Base-by-base conservation (phyloP, 2,329 filamentous ascomycete species). In the Paraphoma sp. region DNA sequence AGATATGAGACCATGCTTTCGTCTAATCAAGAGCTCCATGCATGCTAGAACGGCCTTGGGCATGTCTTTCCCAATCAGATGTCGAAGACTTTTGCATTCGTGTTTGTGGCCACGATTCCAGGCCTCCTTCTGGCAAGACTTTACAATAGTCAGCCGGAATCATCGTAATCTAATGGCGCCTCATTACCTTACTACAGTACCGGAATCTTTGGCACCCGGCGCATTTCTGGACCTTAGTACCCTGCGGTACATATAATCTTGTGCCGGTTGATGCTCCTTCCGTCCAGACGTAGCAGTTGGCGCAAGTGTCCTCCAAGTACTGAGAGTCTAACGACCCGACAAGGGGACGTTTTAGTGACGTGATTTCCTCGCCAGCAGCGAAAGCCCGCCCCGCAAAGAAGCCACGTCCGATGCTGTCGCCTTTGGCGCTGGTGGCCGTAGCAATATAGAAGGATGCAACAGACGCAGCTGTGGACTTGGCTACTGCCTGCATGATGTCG, bases 101-200 rank as follows among this genome's bases (percentile, higher is more conserved):
- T 82, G 73, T 52, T 86, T 86, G 75, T 89, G 87, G 9, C 79
- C 78, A 16, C 80, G 77, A 49, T 81, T 83, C 87, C 87, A 89
- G 28, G 86, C 82, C 64, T 81, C 79, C 43, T 78, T 74, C 75
- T 89, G 87, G 68, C 87, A 89, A 29, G 67, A 74, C 84, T 88
- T 44, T 12, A 11, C 18, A 6, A 7, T 10, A 7, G 5, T 68
- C 36, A 68, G 52, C 42, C 17, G 11, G n/a, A 47, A 44, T 30
- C 14, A 17, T 17, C 7, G 31, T 6, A 42, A 10, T 23, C 12
- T n/a, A 14, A 28, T 18, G 6, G 28, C n/a, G 28, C 10, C 17
- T 16, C 40, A 6, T 43, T 69, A 87, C 85, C 79, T 82, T 85
- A 61, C 82, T 80, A 70, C 87, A 89, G 69, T 88, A 89, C 60